Evolutionary conservation across 179 eudicot genomes (phyloP).

Genomic region (Gypsophila paniculata): DNA sequence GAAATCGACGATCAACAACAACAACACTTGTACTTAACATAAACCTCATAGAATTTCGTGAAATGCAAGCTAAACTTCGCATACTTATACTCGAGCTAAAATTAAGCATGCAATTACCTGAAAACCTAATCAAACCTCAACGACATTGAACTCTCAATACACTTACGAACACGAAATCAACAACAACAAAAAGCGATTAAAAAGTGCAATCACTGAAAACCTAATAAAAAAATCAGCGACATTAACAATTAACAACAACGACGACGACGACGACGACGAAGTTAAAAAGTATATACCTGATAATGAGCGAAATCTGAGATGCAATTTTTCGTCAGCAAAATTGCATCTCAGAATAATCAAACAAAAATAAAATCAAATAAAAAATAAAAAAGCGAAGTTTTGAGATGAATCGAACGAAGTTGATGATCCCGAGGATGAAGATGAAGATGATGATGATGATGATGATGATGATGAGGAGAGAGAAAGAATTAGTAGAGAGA

Average conservation of each 20-base stretch:
- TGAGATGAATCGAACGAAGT: neutral
- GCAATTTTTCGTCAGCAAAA: constrained; percentile 30
- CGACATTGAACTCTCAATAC: neutral
- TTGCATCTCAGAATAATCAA: constrained; percentile 32
- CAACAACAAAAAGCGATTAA: neutral
- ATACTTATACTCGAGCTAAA: neutral
- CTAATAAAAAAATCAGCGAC: too few species aligned
- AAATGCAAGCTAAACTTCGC: neutral
- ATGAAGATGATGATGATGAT: constrained; percentile 21
- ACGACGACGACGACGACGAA: too few species aligned
- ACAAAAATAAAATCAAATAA: too few species aligned
- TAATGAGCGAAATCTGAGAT: constrained; percentile 30
- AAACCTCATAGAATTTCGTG: neutral
- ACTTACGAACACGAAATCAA: neutral
- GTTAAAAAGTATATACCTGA: constrained; percentile 9
- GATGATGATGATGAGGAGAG: neutral
- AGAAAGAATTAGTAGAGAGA: constrained; percentile 18
- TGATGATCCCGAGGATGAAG: neutral
- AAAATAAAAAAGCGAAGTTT: neutral
- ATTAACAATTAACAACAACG: neutral
- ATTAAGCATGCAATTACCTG: constrained; percentile 1
- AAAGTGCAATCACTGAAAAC: too few species aligned
- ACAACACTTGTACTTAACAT: too few species aligned
- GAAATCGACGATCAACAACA: neutral
- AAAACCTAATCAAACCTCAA: neutral